Percentiles rank a stretch among this genome's conserved stretches.
phyloP scores from a whole-genome alignment of 345 rosid species.

The Camelina sativa region DNA sequence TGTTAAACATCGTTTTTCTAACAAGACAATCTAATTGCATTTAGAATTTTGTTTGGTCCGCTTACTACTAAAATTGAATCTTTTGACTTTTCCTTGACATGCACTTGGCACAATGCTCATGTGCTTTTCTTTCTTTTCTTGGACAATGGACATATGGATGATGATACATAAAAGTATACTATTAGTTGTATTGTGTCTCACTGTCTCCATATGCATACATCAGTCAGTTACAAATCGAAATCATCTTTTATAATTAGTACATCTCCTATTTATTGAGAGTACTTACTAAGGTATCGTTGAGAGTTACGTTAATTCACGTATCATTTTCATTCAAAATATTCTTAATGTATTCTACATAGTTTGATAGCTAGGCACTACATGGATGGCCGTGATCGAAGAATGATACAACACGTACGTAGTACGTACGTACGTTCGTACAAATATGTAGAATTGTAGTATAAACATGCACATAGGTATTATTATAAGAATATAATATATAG shows the following conservation, averaged over 20 bases:
- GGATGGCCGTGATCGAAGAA: constrained; percentile 12
- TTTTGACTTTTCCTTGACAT: constrained; percentile 10
- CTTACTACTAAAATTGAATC: not conserved
- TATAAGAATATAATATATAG: too few species aligned
- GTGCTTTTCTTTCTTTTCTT: not conserved
- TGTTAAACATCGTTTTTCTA: not conserved
- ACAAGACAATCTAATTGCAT: not conserved
- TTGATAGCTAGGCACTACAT: not conserved
- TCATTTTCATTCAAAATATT: not conserved
- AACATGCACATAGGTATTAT: not conserved
- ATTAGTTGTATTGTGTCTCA: constrained; percentile 9
- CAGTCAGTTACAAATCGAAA: not conserved
- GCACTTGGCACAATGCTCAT: constrained; percentile 24
- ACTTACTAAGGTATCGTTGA: not conserved
- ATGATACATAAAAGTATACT: not conserved
- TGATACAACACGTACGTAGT: constrained; percentile 20
- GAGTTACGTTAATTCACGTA: constrained; percentile 13
- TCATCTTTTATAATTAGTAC: constrained; percentile 6
- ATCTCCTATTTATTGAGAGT: not conserved
- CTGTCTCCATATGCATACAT: constrained; percentile 13
- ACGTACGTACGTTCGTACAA: constrained; percentile 24
- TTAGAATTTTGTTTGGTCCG: not conserved
- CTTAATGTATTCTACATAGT: not conserved
- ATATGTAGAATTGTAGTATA: not conserved
- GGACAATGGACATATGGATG: constrained; percentile 8